These are phyloP conservation scores for Trametes maxima DNA, from an alignment of 768 basidiomycete species.

Conservation along the genomic window DNA sequence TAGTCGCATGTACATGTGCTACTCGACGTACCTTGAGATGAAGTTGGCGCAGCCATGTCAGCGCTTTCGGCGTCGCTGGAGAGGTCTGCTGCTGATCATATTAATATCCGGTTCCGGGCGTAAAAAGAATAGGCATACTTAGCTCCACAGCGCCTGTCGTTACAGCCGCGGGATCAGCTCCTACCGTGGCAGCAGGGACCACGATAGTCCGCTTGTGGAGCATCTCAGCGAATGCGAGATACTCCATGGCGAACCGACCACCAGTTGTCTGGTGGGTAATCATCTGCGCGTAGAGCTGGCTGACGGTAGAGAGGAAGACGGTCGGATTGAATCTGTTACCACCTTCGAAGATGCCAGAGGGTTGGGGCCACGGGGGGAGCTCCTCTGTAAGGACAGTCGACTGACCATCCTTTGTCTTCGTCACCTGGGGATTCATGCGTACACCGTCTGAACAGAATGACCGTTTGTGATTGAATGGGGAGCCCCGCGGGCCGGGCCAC, in stretches of 20 bases:
- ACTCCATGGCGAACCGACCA: neutral
- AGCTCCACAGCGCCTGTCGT: too few relatives aligned
- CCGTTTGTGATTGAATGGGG: conserved; percentile 14
- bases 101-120: too few relatives aligned
- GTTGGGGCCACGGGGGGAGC: conserved; percentile 20
- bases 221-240: conserved; percentile 1
- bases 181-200: too few relatives aligned
- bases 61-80: too few relatives aligned
- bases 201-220: neutral
- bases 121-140: too few relatives aligned
- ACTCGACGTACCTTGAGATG: neutral
- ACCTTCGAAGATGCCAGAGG: conserved; percentile 11
- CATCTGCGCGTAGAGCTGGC: neutral
- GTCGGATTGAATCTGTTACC: conserved; percentile 11
- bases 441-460: conserved; percentile 22
- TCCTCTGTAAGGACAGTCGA: neutral
- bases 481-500: conserved; percentile 9
- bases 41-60: too few relatives aligned
- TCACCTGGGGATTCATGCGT: neutral
- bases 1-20: too few relatives aligned
- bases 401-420: neutral
- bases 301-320: too few relatives aligned
- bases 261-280: neutral
- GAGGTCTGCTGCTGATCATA: too few relatives aligned
- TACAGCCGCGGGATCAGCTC: too few relatives aligned